A percentile compares a stretch with the other conserved stretches of the same genome.
phyloP scores from a whole-genome alignment of 2,329 filamentous ascomycete genomes.

The Lachnum nothofagi region DNA sequence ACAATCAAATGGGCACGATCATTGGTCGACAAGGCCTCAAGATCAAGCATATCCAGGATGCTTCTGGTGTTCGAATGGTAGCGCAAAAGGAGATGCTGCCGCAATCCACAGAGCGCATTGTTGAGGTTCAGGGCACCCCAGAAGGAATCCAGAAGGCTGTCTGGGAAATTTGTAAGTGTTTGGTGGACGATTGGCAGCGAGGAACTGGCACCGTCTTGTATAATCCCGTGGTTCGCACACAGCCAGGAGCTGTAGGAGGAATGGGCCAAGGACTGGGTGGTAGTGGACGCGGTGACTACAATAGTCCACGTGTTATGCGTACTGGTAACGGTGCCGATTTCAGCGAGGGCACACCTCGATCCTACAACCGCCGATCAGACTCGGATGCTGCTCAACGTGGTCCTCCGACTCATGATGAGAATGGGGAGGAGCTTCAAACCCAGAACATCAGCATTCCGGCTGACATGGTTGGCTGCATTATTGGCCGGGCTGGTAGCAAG shows the following conservation, averaged over 20 bases:
- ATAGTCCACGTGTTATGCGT: conserved; percentile 72
- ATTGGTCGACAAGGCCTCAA: conserved; percentile 94
- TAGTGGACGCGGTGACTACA: conserved; percentile 50
- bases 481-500: conserved; percentile 89
- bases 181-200: conserved; percentile 96
- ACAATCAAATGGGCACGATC: conserved; percentile 99
- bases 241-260: conserved; percentile 48
- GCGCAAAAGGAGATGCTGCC: conserved; percentile 99
- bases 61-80: conserved; percentile 95
- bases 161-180: conserved; percentile 98
- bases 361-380: conserved; percentile 74
- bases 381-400: conserved; percentile 75
- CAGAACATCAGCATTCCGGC: conserved; percentile 99
- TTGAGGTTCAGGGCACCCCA: conserved; percentile 91
- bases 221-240: conserved; percentile 89
- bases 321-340: conserved; percentile 98
- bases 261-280: conserved; percentile 41
- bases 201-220: conserved; percentile 96
- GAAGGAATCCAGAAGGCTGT: conserved; percentile 93
- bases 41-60: conserved; percentile 99
- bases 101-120: conserved; percentile 95
- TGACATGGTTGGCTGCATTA: conserved; percentile 99
- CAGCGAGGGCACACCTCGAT: conserved; percentile 69
- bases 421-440: conserved; percentile 95
- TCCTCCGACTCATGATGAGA: conserved; percentile 85